These are phyloP conservation scores for Colletotrichum sp. DNA, from an alignment of 2,329 filamentous ascomycete genomes.

Conservation along the genomic window DNA sequence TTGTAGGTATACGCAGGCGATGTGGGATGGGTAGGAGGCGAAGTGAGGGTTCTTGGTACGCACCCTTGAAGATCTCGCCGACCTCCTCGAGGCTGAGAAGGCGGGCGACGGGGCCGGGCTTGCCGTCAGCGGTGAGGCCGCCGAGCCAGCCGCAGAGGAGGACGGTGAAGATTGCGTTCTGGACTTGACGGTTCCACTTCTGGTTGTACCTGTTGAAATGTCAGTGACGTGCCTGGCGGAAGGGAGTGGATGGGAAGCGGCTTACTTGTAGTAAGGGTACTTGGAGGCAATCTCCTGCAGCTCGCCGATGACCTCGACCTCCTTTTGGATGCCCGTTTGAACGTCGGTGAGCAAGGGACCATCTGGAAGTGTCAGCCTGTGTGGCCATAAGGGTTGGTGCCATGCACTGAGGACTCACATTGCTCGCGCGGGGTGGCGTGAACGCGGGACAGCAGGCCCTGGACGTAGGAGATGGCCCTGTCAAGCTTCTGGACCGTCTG, in stretches of 20 bases:
- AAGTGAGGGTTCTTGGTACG: conserved; percentile 22
- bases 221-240: neutral
- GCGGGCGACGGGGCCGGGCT: conserved; percentile 60
- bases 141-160: conserved; percentile 78
- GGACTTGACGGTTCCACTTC: conserved; percentile 83
- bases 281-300: conserved; percentile 78
- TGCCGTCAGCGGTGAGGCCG: conserved; percentile 63
- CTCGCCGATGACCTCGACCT: conserved; percentile 73
- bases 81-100: conserved; percentile 90
- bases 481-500: conserved; percentile 84
- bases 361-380: conserved; percentile 76
- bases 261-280: conserved; percentile 94
- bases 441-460: conserved; percentile 84
- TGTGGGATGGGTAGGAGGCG: neutral
- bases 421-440: conserved; percentile 80
- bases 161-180: conserved; percentile 72
- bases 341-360: conserved; percentile 71
- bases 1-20: neutral
- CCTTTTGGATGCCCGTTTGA: conserved; percentile 72
- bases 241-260: neutral
- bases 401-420: conserved; percentile 40
- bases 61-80: conserved; percentile 77
- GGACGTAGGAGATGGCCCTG: conserved; percentile 79
- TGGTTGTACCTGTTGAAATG: conserved; percentile 68
- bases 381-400: neutral